Base-by-base conservation (phyloP, 495 filamentous ascomycete genomes). In the Collariella sp. region DNA sequence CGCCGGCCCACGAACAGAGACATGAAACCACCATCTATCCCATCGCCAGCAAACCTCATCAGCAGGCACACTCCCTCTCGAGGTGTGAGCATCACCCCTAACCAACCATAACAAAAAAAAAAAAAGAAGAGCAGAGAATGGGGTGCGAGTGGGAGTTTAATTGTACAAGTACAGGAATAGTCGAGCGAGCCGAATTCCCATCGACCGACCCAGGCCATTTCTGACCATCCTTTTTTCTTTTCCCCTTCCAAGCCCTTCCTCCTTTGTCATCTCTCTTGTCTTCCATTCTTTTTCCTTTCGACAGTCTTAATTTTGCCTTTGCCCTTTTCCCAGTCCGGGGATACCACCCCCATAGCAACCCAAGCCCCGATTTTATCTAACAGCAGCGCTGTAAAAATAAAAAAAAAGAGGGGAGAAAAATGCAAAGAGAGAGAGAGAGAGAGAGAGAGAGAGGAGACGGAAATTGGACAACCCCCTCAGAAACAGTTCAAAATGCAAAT, bases 401-500 rank as follows among this genome's bases (percentile, higher is more conserved):
- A 55, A 48, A 38, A 40, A 57, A 31, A 9, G 5, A 5, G 26
- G 9, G 4, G 26, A 9, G 26, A 31, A 31, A 9, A 31, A 31
- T 9, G 9, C 26, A 31, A 31, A 4, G 53, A 55, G 57, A 56
- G 63, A 59, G 52, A 42, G 35, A 20, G 15, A 40, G 13, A 15
- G 38, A 41, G 20, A 39, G 11, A 20, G 34, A 24, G 29, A 42
- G 3, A 16, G 29, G 33, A n/a, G n/a, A n/a, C n/a, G n/a, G n/a
- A n/a, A n/a, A n/a, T n/a, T n/a, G n/a, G n/a, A n/a, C n/a, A n/a
- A n/a, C 18, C 44, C 11, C 18, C 10, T 43, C 24, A 39, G n/a
- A 41, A 39, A 36, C n/a, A 46, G 35, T 24, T n/a, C n/a, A 55
- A 58, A 55, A 58, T 34, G 18, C 24, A 24, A 59, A 63, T 50